Evolutionary conservation across 192 early-diverging fungal species (phyloP).

Genomic region (Umbelopsis isabellina): DNA sequence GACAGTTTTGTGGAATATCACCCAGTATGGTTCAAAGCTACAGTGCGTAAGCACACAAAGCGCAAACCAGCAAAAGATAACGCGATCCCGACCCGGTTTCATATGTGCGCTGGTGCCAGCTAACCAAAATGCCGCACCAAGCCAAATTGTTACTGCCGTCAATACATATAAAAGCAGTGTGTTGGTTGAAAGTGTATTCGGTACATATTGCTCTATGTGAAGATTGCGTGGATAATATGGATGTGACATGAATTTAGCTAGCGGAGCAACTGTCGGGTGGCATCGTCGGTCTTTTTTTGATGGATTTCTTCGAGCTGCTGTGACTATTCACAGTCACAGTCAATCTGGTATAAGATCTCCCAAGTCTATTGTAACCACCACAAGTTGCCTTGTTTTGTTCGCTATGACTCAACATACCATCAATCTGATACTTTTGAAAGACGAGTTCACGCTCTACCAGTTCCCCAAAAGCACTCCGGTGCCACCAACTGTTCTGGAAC

Average conservation of each 20-base stretch:
- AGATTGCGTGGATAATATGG: constrained; percentile 50
- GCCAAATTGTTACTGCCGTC: not conserved
- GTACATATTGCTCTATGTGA: constrained; percentile 45
- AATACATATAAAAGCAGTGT: constrained; percentile 28
- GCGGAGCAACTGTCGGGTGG: too few species aligned
- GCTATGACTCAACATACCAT: constrained; percentile 14
- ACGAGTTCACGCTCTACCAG: constrained; percentile 32
- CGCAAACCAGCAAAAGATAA: constrained; percentile 83
- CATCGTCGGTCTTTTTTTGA: too few species aligned
- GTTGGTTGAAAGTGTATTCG: constrained; percentile 40
- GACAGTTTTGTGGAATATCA: constrained; percentile 67
- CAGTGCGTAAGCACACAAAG: constrained; percentile 81
- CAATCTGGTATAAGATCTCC: too few species aligned
- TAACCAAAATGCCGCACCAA: not conserved
- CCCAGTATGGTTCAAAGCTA: constrained; percentile 87
- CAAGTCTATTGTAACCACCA: not conserved
- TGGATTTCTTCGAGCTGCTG: too few species aligned
- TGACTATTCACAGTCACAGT: too few species aligned
- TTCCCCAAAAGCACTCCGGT: constrained; percentile 16
- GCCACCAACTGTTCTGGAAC: constrained; percentile 17
- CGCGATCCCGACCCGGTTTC: constrained; percentile 14
- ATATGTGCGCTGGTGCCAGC: not conserved
- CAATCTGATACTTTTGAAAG: constrained; percentile 22
- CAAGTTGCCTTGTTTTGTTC: too few species aligned
- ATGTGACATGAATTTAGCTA: constrained; percentile 19